Evolutionary conservation across 2,329 filamentous ascomycete genomes (phyloP).

Genomic region (Colletotrichum sp.): DNA sequence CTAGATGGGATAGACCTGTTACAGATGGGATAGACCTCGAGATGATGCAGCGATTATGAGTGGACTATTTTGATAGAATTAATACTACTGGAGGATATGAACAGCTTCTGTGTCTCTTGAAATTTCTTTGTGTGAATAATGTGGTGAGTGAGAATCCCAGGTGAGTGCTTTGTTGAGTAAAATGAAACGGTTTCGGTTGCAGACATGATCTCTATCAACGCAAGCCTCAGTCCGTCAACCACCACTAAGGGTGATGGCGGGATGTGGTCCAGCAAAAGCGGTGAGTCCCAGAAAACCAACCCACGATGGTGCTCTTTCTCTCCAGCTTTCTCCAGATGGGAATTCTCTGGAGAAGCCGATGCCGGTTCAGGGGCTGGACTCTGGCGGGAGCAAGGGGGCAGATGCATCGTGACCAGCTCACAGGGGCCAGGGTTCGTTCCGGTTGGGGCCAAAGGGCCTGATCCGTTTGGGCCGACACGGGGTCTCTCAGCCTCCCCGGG

Average conservation of each 20-base stretch:
- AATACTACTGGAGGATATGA: not conserved
- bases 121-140: not conserved
- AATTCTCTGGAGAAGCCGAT: not conserved
- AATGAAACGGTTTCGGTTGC: not conserved
- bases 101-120: rapidly evolving
- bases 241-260: not conserved
- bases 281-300: not conserved
- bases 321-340: not conserved
- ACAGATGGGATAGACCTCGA: not conserved
- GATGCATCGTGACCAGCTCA: not conserved
- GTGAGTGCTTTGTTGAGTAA: not conserved
- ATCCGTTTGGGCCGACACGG: not conserved
- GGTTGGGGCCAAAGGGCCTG: not conserved
- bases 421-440: not conserved
- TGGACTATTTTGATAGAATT: not conserved
- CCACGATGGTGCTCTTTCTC: not conserved
- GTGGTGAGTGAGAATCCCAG: not conserved
- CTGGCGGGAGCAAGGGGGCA: not conserved
- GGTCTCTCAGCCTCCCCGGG: not conserved
- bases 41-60: not conserved
- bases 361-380: not conserved
- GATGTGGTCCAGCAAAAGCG: not conserved
- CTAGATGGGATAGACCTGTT: not conserved
- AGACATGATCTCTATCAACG: not conserved
- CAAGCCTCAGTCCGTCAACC: not conserved